Evolutionary conservation across 202 grass and related monocot genomes (phyloP).

Genomic region (Saccharum hybrid): DNA sequence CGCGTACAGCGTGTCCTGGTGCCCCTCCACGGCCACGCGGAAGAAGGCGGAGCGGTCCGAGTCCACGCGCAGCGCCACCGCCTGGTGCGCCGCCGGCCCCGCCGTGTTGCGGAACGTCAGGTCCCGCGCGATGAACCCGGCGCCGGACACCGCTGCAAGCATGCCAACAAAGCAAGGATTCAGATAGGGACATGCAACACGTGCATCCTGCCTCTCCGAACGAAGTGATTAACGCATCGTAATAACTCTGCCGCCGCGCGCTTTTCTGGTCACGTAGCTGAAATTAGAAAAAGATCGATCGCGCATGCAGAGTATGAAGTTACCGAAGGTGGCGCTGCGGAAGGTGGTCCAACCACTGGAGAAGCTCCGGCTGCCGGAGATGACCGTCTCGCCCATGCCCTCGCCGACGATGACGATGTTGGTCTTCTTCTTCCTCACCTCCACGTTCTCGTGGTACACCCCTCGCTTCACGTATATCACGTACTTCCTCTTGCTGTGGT

Average conservation of each 20-base stretch:
- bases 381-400: slow-evolving; percentile 75
- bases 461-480: slow-evolving; percentile 91
- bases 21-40: slow-evolving; percentile 72
- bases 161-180: neutral
- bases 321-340: slow-evolving; percentile 82
- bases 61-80: slow-evolving; percentile 90
- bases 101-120: slow-evolving; percentile 85
- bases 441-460: slow-evolving; percentile 86
- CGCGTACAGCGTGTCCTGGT: slow-evolving; percentile 97
- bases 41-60: slow-evolving; percentile 89
- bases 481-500: slow-evolving; percentile 59
- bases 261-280: neutral
- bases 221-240: too few relatives aligned
- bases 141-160: slow-evolving; percentile 66
- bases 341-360: slow-evolving; percentile 85
- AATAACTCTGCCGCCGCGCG: slow-evolving; percentile 5
- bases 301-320: neutral
- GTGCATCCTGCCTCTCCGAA: slow-evolving; percentile 30
- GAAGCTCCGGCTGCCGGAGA: slow-evolving; percentile 81
- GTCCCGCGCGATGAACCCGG: slow-evolving; percentile 80
- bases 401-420: slow-evolving; percentile 80
- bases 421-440: slow-evolving; percentile 78
- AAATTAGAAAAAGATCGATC: neutral
- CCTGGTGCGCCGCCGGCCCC: slow-evolving; percentile 64
- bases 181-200: neutral